Base-by-base conservation (phyloP, 371 early-diverging fungal species). In the Apophysomyces variabilis region DNA sequence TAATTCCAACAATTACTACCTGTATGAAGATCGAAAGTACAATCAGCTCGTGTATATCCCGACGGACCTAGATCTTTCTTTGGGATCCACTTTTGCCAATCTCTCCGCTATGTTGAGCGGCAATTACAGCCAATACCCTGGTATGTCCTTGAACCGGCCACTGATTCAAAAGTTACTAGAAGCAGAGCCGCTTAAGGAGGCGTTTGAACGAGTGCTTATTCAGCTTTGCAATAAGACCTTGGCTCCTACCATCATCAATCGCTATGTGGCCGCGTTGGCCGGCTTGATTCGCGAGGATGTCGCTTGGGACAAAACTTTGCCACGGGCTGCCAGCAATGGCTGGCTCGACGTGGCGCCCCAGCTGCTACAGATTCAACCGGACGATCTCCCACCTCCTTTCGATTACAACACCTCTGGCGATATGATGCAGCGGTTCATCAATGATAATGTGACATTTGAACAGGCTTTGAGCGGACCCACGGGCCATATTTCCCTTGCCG, bases 51-150 rank as follows among this genome's bases (percentile, higher is more conserved):
- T 73, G 7, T 81, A 66, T 36, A 64, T 78, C 0, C 54, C 77
- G 16, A 66, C 75, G 6, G 82, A 82, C 54, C 21, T 78, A 44
- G 79, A 82, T 43, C 35, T 67, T 0, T 72, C 74, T 0, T n/a
- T 77, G 5, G 82, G 82, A 4, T 66, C 62, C 39, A 61, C 64
- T 21, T 54, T 70, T 14, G 44, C 66, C 13, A 50, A n/a, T 4
- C 14, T 70, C 3, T 62, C 56, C 11, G 41, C 61, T 6, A 62
- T 77, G 66, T 60, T 57, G 47, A 69, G 63, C 21, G 79, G 76
- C 14, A 66, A 78, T 26, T 82, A 79, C 46, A 56, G 50, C 14
- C 64, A 63, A 4, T 76, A 61, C 13, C 75, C 82, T n/a, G 64
- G 72, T 7, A 43, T 75, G 32, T 16, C 18, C 35, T 35, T 39